Base-by-base conservation (phyloP, 2,329 filamentous ascomycete genomes). In the Aquanectria penicillioides region DNA sequence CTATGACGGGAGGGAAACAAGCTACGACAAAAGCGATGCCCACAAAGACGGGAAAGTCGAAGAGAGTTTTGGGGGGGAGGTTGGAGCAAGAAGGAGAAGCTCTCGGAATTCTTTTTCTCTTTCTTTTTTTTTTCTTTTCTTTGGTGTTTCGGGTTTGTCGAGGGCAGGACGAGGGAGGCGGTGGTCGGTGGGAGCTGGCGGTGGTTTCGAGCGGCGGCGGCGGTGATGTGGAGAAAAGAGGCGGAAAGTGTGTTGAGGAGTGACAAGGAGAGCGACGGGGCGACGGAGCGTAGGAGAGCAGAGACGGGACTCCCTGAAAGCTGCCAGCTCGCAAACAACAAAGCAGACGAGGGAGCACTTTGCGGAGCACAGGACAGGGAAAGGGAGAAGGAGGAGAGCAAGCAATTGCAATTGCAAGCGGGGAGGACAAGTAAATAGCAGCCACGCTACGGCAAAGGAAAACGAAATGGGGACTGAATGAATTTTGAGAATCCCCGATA, bases 401-500 rank as follows among this genome's bases (percentile, higher is more conserved):
- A 49, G 46, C 31, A 37, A 18, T 37, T 37, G 33, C 40, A 50
- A 26, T 26, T 36, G 33, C 29, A 37, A 57, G 50, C 48, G 50
- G 49, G 40, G 57, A 44, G 41, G 53, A 31, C 29, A 22, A 33
- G 28, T 36, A 58, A 55, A 53, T 38, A 63, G 46, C 43, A 46
- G 58, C 41, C 38, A 36, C 61, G 62, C 60, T 54, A 62, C 59
- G 50, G 51, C 49, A 23, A 23, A 68, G 58, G 46, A 53, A 57
- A 56, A 50, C 43, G 59, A 53, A 56, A 67, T 53, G 29, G 33
- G 29, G 34, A 34, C 28, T 38, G 20, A 52, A 67, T 68, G 49
- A 67, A 67, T 69, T 67, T 68, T 67, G 65, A 68, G 31, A 31
- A 65, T 53, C 61, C 59, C 61, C 43, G 47, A 61, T 63, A 54